A percentile compares a stretch with the other conserved stretches of the same genome.
Conservation (phyloP, 2,329 filamentous ascomycete species). For the Microcyclospora tardicrescens region DNA sequence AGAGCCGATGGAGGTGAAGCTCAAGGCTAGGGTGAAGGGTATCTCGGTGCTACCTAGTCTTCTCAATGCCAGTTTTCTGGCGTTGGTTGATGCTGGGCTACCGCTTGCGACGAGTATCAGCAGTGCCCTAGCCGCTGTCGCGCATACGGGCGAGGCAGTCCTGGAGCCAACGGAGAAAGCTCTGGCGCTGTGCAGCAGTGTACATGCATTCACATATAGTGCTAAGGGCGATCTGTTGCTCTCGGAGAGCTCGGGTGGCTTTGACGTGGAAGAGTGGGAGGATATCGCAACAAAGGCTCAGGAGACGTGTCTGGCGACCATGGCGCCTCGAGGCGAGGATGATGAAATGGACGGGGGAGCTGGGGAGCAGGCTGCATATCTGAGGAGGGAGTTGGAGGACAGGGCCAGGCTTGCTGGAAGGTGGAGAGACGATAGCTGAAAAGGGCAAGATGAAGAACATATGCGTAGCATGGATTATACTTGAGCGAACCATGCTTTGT, state of each 20-base stretch:
- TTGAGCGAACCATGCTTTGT: too few species aligned
- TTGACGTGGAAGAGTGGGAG: constrained; percentile 65
- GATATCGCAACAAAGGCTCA: constrained; percentile 52
- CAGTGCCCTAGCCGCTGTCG: constrained; percentile 50
- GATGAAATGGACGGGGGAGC: constrained; percentile 27
- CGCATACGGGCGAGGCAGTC: constrained; percentile 37
- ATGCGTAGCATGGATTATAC: too few species aligned
- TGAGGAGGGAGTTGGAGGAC: constrained; percentile 27
- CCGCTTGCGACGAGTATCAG: constrained; percentile 63
- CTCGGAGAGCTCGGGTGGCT: constrained; percentile 69
- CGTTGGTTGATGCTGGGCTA: constrained; percentile 69
- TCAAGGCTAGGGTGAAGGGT: constrained; percentile 44
- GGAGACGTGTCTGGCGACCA: constrained; percentile 45
- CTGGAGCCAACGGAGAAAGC: constrained; percentile 51
- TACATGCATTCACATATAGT: constrained; percentile 78
- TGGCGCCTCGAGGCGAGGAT: constrained; percentile 24
- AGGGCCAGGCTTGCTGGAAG: constrained; percentile 28
- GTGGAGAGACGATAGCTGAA: constrained; percentile 29
- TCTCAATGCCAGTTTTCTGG: constrained; percentile 64
- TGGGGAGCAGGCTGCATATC: constrained; percentile 23
- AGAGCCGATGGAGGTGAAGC: constrained; percentile 38
- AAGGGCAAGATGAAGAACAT: not conserved
- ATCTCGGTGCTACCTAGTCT: constrained; percentile 69
- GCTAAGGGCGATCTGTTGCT: constrained; percentile 59
- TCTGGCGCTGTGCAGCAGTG: constrained; percentile 50